Percentiles rank a stretch among this genome's conserved stretches.
Evolutionary conservation across 2,329 filamentous ascomycete genomes (phyloP).

Genomic region (Fusarium hainanense): DNA sequence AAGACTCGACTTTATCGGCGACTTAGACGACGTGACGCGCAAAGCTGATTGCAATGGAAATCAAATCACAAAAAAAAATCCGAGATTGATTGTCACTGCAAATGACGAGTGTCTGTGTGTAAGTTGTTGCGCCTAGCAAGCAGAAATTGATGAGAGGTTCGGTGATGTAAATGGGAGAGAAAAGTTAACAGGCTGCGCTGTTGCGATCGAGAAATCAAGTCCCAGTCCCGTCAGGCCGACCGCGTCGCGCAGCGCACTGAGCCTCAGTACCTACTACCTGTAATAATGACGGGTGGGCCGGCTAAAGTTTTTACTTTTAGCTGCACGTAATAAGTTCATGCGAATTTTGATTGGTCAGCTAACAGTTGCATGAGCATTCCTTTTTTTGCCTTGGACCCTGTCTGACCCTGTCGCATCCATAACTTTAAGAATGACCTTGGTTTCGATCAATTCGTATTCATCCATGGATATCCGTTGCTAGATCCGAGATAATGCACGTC

Average conservation of each 20-base stretch:
- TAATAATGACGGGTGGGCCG: slow-evolving; percentile 21
- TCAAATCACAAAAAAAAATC: not conserved
- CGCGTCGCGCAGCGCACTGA: slow-evolving; percentile 36
- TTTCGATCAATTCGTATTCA: slow-evolving; percentile 9
- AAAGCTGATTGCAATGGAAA: not conserved
- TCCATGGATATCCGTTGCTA: not conserved
- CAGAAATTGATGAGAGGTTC: not conserved
- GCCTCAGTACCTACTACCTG: not conserved
- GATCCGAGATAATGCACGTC: slow-evolving; percentile 6
- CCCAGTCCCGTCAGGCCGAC: not conserved
- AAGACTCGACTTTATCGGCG: slow-evolving; percentile 7
- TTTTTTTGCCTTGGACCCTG: slow-evolving; percentile 19
- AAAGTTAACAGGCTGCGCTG: slow-evolving; percentile 3
- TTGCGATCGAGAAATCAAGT: slow-evolving; percentile 30
- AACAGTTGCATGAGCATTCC: not conserved
- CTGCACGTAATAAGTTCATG: slow-evolving; percentile 25
- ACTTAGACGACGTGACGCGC: slow-evolving; percentile 16
- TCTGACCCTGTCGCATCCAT: slow-evolving; percentile 9
- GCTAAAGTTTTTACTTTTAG: slow-evolving; percentile 26
- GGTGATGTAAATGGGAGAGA: slow-evolving; percentile 19
- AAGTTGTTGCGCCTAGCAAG: not conserved
- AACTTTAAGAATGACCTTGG: not conserved
- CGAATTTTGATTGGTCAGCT: slow-evolving; percentile 23
- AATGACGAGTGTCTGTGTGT: not conserved
- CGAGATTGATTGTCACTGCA: not conserved